Conservation (phyloP, 2,329 filamentous ascomycete genomes). For the Ampelomyces quisqualis region DNA sequence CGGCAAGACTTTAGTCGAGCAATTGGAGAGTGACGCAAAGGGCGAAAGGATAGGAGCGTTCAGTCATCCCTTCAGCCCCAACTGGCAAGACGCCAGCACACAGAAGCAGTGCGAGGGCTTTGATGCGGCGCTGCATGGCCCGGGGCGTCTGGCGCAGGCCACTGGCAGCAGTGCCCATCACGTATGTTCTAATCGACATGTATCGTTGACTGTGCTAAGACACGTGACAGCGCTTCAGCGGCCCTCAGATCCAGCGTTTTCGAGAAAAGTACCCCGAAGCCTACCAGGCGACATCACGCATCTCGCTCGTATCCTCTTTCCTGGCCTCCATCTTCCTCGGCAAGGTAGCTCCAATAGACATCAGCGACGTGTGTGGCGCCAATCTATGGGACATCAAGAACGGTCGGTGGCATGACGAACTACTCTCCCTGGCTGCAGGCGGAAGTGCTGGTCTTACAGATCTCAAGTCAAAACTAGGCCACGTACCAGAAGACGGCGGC, state of each 20-base stretch:
- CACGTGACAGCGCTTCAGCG: constrained; percentile 77
- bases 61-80: constrained; percentile 83
- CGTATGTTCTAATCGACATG: constrained; percentile 53
- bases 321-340: constrained; percentile 88
- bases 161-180: constrained; percentile 96
- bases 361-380: constrained; percentile 93
- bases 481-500: constrained; percentile 78
- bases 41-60: constrained; percentile 60
- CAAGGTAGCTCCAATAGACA: constrained; percentile 82
- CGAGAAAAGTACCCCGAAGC: constrained; percentile 75
- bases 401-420: constrained; percentile 69
- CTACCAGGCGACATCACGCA: constrained; percentile 77
- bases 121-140: constrained; percentile 67
- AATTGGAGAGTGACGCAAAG: constrained; percentile 56
- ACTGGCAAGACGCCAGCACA: constrained; percentile 98
- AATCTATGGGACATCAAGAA: constrained; percentile 89
- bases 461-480: constrained; percentile 75
- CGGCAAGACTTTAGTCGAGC: constrained; percentile 65
- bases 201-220: constrained; percentile 9
- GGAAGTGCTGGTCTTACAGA: constrained; percentile 57
- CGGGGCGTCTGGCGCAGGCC: constrained; percentile 68
- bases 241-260: constrained; percentile 92
- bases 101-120: constrained; percentile 89
- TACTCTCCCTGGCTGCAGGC: constrained; percentile 75
- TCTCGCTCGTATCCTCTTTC: constrained; percentile 94